Evolutionary conservation across 2,329 filamentous ascomycete genomes (phyloP), one percentile per base, ranked within the genome.

Genomic region (Aspergillus sp.): DNA sequence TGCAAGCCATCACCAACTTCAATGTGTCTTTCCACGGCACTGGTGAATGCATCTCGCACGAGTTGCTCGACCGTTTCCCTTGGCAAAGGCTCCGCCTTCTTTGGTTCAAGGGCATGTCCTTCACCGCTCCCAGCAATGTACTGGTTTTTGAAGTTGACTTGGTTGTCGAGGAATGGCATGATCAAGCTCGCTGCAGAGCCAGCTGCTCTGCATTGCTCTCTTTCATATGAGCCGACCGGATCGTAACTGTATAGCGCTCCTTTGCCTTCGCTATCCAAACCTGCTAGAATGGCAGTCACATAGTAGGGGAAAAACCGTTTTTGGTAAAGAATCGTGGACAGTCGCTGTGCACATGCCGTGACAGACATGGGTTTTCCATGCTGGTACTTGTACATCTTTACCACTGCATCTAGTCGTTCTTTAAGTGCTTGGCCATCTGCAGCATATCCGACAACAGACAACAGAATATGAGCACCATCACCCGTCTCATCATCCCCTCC

Each of bases 261-360:
- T 68, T 84, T 87, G 57, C 93, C 93, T 50, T 97, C 84, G 73
- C 97, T 93, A 60, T 98, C 94, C 49, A 98, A 72, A 13, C 93
- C 93, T 37, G 87, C 93, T 37, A 98, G 77, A 67, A 98, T 97
- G 29, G 91, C 91, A 61, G 91, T 83, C 46, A 94, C 88, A 70
- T 98, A 98, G 81, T 95, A 98, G 19, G 93, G 93, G 77, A 98
- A 98, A 77, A 98, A 98, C 39, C 93, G 88, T 76, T 97, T 97
- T 69, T 84, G 79, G 76, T 98, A 98, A 45, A 98, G 83, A 54
- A 98, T 94, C 37, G 94, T 96, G 33, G 88, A 91, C 49, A 98
- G 79, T 44, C 91, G 84, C 73, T 97, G 91, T 44, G 93, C 94
- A 71, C 91, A 97, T 39, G 93, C 93, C 61, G 88, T 85, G 62